Evolutionary conservation across 192 early-diverging fungal species (phyloP), one percentile per base, ranked within the genome.

Genomic region (Rhizophlyctis rosea): DNA sequence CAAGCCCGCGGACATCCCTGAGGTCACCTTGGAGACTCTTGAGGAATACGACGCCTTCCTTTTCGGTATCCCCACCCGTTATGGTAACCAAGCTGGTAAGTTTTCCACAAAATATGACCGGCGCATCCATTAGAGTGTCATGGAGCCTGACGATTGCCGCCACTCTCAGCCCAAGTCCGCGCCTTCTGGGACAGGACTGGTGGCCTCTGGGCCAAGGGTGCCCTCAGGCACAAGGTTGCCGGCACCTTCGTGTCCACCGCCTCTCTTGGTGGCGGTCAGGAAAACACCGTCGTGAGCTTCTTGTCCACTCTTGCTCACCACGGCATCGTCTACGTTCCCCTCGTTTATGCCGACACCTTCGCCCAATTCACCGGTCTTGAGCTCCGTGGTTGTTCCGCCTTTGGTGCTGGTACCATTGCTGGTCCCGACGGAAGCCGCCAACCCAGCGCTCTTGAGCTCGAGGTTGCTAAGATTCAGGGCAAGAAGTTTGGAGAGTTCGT

Each of bases 131-230:
- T 53, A n/a, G 14, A 9, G 25, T 23, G 25, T 29, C n/a, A 21
- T 54, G 1, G 34, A 23, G 39, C 27, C 48, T 48, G 0, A 25
- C 18, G 25, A 35, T 21, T 52, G 11, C 4, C 32, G 29, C 9
- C n/a, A 31, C 31, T 65, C n/a, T 83, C 90, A 28, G 86, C 89
- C n/a, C 90, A 92, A 63, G 73, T 90, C 68, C 87, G 86, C 74
- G 61, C 85, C 39, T 83, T 84, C 76, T 74, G 74, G 53, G 84
- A 85, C 66, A 62, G 79, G 1, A 86, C 82, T 5, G 84, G 84
- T 21, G 61, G 65, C 30, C 74, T 86, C 36, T 86, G 80, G 77
- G 63, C 59, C 4, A 61, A 49, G 1, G 78, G 79, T 36, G 78
- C 80, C 0, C 70, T 90, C 44, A 57, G 68, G 25, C 83, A 80